Evolutionary conservation across 139 green algal species (phyloP).

Genomic region (Chlamydomonas urium): DNA sequence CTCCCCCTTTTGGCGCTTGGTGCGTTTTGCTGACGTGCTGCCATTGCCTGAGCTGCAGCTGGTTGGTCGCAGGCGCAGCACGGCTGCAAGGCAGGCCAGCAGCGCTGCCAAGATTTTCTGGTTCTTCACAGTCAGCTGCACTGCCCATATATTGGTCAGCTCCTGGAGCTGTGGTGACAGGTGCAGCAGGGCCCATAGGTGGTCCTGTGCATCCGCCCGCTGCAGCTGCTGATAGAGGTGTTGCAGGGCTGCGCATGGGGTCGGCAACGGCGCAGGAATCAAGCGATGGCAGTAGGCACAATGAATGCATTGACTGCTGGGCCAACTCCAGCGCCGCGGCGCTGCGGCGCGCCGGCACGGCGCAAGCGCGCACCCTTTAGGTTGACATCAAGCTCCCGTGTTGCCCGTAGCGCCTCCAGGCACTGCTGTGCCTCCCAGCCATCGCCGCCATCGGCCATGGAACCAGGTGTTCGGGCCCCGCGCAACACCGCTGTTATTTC

Average conservation of each 20-base stretch:
- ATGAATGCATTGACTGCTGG: background rate
- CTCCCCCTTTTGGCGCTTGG: background rate
- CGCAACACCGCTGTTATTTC: no score
- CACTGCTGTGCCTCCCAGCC: no score
- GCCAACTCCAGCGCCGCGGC: no score
- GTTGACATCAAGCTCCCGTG: background rate
- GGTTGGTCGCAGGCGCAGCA: background rate
- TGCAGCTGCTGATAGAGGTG: background rate
- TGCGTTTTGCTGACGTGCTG: background rate
- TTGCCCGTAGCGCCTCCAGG: background rate
- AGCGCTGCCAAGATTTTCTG: background rate
- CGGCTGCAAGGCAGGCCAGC: background rate
- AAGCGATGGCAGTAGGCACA: background rate
- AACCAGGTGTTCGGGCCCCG: no score
- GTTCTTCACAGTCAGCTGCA: background rate
- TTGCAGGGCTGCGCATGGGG: background rate
- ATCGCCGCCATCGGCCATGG: no score
- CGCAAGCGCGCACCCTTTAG: background rate
- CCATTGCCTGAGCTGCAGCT: background rate
- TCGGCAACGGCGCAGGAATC: background rate
- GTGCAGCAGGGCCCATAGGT: background rate
- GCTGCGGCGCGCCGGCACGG: background rate
- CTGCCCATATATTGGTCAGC: background rate
- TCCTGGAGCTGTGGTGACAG: background rate
- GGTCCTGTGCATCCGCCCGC: background rate